Evolutionary conservation across 1,139 yeast species (phyloP).

Genomic region (Saccharomyces hybrid): DNA sequence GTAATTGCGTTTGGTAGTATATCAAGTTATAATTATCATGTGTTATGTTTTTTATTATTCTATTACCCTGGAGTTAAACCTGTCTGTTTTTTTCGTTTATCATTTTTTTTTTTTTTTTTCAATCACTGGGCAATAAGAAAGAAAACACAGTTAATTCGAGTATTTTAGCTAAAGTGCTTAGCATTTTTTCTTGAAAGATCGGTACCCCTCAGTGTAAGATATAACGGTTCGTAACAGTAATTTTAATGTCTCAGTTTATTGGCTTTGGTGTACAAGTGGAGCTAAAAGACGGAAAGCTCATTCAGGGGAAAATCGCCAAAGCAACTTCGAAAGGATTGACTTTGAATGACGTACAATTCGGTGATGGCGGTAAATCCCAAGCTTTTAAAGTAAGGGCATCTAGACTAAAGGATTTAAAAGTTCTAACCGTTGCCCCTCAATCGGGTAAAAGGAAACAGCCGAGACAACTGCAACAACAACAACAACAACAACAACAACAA

Average conservation of each 20-base stretch:
- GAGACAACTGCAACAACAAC: constrained; percentile 5
- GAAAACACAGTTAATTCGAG: neutral
- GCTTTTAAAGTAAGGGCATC: constrained; percentile 31
- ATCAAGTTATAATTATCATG: neutral
- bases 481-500: neutral
- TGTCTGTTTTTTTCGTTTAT: neutral
- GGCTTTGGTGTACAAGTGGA: constrained; percentile 31
- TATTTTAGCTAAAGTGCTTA: neutral
- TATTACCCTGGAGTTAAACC: neutral
- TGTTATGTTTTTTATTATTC: neutral
- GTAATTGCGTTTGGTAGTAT: neutral
- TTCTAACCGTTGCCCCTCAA: constrained; percentile 27
- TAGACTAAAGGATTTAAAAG: constrained; percentile 32
- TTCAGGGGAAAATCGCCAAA: constrained; percentile 30
- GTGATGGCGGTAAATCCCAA: constrained; percentile 32
- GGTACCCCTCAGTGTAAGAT: neutral
- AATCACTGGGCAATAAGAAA: neutral
- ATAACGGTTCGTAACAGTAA: neutral
- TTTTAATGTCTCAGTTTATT: constrained; percentile 26
- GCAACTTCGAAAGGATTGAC: constrained; percentile 30
- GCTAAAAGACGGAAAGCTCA: constrained; percentile 30
- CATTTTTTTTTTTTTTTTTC: neutral
- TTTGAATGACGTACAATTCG: constrained; percentile 28
- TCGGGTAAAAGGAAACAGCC: constrained; percentile 13
- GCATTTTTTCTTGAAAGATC: neutral